Base-by-base conservation (phyloP, 371 early-diverging fungal species). In the Umbelopsis sp. region DNA sequence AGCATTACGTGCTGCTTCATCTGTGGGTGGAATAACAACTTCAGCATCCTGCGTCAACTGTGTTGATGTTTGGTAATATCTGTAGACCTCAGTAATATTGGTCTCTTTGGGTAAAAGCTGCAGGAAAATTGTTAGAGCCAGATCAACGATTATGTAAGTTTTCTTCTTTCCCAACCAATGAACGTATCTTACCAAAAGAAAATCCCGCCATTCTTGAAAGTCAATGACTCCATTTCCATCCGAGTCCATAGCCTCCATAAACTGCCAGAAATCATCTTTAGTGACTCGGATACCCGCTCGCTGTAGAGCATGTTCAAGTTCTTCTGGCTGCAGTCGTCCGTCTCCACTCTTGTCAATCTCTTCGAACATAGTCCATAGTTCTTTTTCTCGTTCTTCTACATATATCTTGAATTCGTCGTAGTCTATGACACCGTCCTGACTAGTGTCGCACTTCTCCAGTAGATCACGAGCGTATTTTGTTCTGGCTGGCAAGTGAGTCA, bases 181-280 rank as follows among this genome's bases (percentile, higher is more conserved):
- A 9, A 4, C 37, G 4, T 46, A 18, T 38, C 35, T 72, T 78
- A 91, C 88, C 76, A 93, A 72, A 11, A 91, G 73, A 70, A 90
- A 91, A 79, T 91, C 89, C 65, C 87, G 81, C 81, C 88, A 90
- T 74, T 92, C 90, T 48, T 82, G 76, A 73, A 82, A 90, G 69
- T 88, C 87, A 53, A 90, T 89, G 7, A 75, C 74, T 29, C 92
- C 91, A 72, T 88, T 84, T 11, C 84, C 84, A 76, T 86, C 80
- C 72, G 71, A 72, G 75, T 90, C 92, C 80, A 92, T 83, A 52
- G 79, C 76, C 32, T 78, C 76, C 67, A 91, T 80, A 68, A 92
- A 89, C 44, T 76, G 77, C 45, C 74, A 63, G 41, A 91, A 71
- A 57, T 92, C 90, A n/a, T 77, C 76, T 37, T 87, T 82, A 2